These are phyloP conservation scores for Curvularia hawaiiensis DNA, from an alignment of 2,329 filamentous ascomycete genomes.

Conservation along the genomic window DNA sequence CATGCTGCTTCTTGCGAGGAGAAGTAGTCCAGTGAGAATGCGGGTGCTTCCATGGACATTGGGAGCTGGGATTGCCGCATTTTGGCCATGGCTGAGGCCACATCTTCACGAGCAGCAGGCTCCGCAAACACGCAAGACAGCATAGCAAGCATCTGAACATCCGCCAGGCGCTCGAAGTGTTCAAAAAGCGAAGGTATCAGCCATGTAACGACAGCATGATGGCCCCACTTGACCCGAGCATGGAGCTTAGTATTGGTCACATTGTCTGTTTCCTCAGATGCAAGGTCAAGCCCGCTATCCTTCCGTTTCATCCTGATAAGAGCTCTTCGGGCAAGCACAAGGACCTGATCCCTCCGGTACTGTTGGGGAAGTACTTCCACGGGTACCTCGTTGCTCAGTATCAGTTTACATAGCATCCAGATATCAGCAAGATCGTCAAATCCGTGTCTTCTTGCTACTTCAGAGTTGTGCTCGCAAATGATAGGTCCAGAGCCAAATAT, in stretches of 20 bases:
- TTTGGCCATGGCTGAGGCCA: slow-evolving; percentile 46
- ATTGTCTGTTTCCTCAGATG: slow-evolving; percentile 51
- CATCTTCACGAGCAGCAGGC: slow-evolving; percentile 50
- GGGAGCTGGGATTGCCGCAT: slow-evolving; percentile 44
- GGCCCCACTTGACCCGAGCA: slow-evolving; percentile 60
- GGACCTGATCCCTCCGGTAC: slow-evolving; percentile 62
- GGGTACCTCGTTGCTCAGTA: slow-evolving; percentile 78
- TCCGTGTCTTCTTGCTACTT: slow-evolving; percentile 73
- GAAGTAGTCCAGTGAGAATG: slow-evolving; percentile 56
- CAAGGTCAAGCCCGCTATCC: slow-evolving; percentile 56
- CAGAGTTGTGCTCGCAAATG: slow-evolving; percentile 83
- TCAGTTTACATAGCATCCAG: slow-evolving; percentile 80
- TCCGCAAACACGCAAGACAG: slow-evolving; percentile 64
- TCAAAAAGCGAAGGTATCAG: slow-evolving; percentile 63
- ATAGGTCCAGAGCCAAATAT: slow-evolving; percentile 83
- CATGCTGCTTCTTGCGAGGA: slow-evolving; percentile 50
- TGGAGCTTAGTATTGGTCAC: slow-evolving; percentile 48
- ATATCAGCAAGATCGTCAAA: slow-evolving; percentile 75
- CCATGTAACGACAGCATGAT: slow-evolving; percentile 63
- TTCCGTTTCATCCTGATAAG: slow-evolving; percentile 57
- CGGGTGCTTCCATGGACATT: slow-evolving; percentile 51
- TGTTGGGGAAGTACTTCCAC: slow-evolving; percentile 66
- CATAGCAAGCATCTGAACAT: slow-evolving; percentile 70
- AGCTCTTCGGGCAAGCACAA: slow-evolving; percentile 71
- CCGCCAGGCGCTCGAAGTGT: slow-evolving; percentile 64